Base-by-base conservation (phyloP, 768 basidiomycete genomes). In the Coprinopsis sp. region DNA sequence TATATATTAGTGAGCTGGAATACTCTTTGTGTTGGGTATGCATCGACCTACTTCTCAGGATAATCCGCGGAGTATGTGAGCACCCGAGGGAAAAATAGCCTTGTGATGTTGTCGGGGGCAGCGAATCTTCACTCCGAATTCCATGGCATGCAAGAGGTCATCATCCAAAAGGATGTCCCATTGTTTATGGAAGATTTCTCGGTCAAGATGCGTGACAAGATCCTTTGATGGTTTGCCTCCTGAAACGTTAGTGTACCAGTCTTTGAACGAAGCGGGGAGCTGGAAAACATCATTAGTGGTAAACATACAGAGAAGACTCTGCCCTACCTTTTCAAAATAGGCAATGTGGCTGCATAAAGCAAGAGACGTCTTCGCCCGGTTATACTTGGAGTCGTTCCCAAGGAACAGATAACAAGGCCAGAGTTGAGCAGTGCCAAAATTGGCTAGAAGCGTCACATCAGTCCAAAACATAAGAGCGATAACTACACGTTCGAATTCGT, bases 381-480 rank as follows among this genome's bases (percentile, higher is more conserved):
- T 46, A 40, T 71, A 70, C 41, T 72, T 73, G 1, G 68, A 68
- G 4, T 62, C 54, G 36, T 63, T 64, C 1, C 61, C 66, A 40
- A 67, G 64, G 16, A 51, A 57, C 22, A 65, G 33, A 37, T 70
- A 71, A 1, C 65, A 39, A 1, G 68, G 68, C 71, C 66, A 73
- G 2, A 61, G 39, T 14, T 51, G 53, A 4, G 60, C 55, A 13
- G 43, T 58, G 1, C 65, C 65, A 49, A 66, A 65, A 25, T 54
- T 56, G 2, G 65, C 51, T 11, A 65, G 58, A 37, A 60, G 61
- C 0, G 65, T 66, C 0, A 57, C 49, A 46, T 66, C 64, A 3
- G 64, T 66, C 50, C 55, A 64, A 12, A 60, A 55, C 61, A 64
- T 63, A 2, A 64, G 37, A 1, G 50, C 54, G 3, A 58, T 56